Evolutionary conservation across 768 basidiomycete species (phyloP).

Genomic region (Tubosaeta sp.): DNA sequence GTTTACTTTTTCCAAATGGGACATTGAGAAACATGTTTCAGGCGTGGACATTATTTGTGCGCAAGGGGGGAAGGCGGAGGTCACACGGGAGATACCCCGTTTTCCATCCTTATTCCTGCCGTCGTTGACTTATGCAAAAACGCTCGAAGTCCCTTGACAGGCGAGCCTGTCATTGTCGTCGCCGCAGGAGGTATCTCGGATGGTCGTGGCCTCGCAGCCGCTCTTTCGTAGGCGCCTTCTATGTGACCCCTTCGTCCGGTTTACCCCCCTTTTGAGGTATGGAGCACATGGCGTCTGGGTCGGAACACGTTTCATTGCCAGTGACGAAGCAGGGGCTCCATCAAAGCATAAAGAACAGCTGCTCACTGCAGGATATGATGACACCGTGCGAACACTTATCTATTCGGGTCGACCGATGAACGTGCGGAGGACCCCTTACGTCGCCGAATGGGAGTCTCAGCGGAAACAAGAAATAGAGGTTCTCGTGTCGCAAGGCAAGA

Average conservation of each 20-base stretch:
- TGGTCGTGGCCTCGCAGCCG: conserved; percentile 73
- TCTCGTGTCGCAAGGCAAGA: conserved; percentile 57
- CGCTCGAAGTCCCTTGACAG: conserved; percentile 70
- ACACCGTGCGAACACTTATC: conserved; percentile 64
- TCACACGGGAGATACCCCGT: conserved; percentile 80
- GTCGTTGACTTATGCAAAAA: conserved; percentile 75
- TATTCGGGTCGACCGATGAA: conserved; percentile 79
- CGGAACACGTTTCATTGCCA: conserved; percentile 82
- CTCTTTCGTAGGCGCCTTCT: conserved; percentile 49
- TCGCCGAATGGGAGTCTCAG: conserved; percentile 68
- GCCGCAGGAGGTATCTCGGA: conserved; percentile 85
- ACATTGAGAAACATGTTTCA: conserved; percentile 11
- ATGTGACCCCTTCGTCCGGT: not conserved
- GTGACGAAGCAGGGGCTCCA: conserved; percentile 76
- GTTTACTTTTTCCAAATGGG: not conserved
- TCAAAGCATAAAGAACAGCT: conserved; percentile 67
- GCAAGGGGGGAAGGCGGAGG: conserved; percentile 85
- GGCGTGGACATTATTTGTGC: conserved; percentile 92
- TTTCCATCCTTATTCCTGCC: conserved; percentile 78
- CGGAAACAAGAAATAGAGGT: conserved; percentile 55
- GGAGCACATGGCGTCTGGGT: conserved; percentile 88
- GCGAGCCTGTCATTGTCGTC: conserved; percentile 70
- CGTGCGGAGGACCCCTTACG: conserved; percentile 77
- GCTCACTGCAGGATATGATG: conserved; percentile 70
- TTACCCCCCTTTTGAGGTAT: conserved; percentile 42